Conservation (phyloP, 345 rosid species). For the Hypericum perforatum region DNA sequence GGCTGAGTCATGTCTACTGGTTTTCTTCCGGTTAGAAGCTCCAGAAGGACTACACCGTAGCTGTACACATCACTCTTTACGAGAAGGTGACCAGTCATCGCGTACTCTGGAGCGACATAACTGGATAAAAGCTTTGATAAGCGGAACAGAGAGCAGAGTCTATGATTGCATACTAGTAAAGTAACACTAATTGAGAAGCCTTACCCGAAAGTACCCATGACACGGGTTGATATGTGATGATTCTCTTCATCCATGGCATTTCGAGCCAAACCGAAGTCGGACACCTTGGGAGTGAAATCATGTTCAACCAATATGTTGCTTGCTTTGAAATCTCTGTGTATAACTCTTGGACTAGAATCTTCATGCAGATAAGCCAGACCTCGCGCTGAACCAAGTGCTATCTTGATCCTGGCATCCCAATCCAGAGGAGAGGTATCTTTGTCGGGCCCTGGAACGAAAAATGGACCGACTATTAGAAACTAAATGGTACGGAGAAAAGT, state of each 20-base stretch:
- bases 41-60: constrained; percentile 96
- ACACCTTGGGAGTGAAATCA: constrained; percentile 88
- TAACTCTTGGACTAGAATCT: constrained; percentile 92
- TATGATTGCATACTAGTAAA: not conserved
- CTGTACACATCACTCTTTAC: constrained; percentile 99
- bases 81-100: constrained; percentile 97
- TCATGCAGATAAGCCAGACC: constrained; percentile 93
- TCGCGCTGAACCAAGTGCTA: constrained; percentile 95
- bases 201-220: constrained; percentile 98
- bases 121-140: constrained; percentile 26
- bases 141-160: not conserved
- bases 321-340: constrained; percentile 93
- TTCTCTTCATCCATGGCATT: constrained; percentile 83
- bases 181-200: constrained; percentile 1
- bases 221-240: constrained; percentile 85
- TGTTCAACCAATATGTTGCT: constrained; percentile 90
- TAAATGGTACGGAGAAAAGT: constrained; percentile 6
- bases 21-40: constrained; percentile 79
- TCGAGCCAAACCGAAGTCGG: constrained; percentile 95
- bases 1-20: constrained; percentile 92
- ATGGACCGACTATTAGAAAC: not conserved
- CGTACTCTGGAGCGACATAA: constrained; percentile 94
- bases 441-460: constrained; percentile 46
- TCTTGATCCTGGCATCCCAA: constrained; percentile 85
- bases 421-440: constrained; percentile 66